Percentiles rank a stretch among this genome's conserved stretches.
Evolutionary conservation across 192 early-diverging fungal genomes (phyloP).

Genomic region (Umbelopsis isabellina): DNA sequence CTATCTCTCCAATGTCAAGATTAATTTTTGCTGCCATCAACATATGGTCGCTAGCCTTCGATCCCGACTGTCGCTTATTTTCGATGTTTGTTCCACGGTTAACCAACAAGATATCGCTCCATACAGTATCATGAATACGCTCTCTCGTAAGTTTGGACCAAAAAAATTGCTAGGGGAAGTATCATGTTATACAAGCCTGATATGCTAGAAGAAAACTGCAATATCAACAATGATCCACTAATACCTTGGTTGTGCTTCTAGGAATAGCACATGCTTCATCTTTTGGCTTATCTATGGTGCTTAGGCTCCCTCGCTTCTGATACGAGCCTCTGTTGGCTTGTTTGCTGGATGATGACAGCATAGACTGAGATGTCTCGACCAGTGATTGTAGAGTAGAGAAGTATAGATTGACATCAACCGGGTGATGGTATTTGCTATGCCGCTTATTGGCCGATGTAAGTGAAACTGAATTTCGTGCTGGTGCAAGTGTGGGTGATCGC

Average conservation of each 20-base stretch:
- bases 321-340: constrained; percentile 13
- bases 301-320: constrained; percentile 23
- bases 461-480: not conserved
- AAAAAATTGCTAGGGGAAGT: constrained; percentile 48
- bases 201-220: too few species aligned
- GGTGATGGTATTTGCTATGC: constrained; percentile 28
- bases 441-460: constrained; percentile 13
- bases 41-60: constrained; percentile 2
- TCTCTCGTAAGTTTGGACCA: constrained; percentile 58
- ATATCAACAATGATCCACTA: not conserved
- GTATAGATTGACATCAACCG: constrained; percentile 32
- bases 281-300: constrained; percentile 35
- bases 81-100: not conserved
- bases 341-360: constrained; percentile 28
- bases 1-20: constrained; percentile 7
- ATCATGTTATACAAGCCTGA: too few species aligned
- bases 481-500: constrained; percentile 15
- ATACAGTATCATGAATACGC: constrained; percentile 51
- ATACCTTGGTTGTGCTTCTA: constrained; percentile 44
- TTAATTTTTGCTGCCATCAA: constrained; percentile 8
- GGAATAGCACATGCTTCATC: constrained; percentile 31
- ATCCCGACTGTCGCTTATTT: not conserved
- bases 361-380: constrained; percentile 28
- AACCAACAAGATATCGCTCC: constrained; percentile 48
- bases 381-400: constrained; percentile 36